Percentiles rank a stretch among this genome's conserved stretches.
These are phyloP conservation scores for Ligustrum vulgare DNA, from an alignment of 257 asterid species.

Conservation along the genomic window DNA sequence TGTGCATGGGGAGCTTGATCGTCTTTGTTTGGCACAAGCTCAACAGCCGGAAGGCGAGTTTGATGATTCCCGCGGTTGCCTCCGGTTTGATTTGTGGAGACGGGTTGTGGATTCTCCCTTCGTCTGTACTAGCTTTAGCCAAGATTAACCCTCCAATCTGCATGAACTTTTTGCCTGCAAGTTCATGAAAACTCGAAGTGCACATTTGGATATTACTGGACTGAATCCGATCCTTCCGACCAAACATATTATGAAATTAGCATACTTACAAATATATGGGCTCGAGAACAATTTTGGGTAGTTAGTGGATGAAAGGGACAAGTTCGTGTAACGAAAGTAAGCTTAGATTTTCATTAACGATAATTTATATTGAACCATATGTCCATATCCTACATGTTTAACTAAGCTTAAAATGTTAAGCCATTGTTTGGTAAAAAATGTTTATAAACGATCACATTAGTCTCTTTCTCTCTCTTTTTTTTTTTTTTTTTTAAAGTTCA, in stretches of 20 bases:
- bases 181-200: constrained; percentile 23
- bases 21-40: constrained; percentile 58
- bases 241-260: neutral
- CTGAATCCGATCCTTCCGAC: neutral
- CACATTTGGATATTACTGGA: neutral
- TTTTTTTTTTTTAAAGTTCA: too few species aligned
- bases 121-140: constrained; percentile 56
- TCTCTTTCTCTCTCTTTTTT: too few species aligned
- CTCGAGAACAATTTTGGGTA: neutral
- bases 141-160: constrained; percentile 63
- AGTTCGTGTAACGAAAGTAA: too few species aligned
- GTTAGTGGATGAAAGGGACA: too few species aligned
- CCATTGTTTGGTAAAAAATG: too few species aligned
- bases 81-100: constrained; percentile 78
- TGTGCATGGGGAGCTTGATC: constrained; percentile 68
- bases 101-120: constrained; percentile 71
- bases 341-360: too few species aligned
- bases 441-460: too few species aligned
- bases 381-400: too few species aligned
- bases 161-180: constrained; percentile 49
- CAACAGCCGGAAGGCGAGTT: constrained; percentile 39
- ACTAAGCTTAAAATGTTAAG: too few species aligned
- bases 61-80: constrained; percentile 68
- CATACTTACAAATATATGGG: too few species aligned
- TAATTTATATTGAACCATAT: too few species aligned